These are phyloP conservation scores for Neocatenulostroma microsporum DNA, from an alignment of 2,329 filamentous ascomycete genomes.

Conservation along the genomic window DNA sequence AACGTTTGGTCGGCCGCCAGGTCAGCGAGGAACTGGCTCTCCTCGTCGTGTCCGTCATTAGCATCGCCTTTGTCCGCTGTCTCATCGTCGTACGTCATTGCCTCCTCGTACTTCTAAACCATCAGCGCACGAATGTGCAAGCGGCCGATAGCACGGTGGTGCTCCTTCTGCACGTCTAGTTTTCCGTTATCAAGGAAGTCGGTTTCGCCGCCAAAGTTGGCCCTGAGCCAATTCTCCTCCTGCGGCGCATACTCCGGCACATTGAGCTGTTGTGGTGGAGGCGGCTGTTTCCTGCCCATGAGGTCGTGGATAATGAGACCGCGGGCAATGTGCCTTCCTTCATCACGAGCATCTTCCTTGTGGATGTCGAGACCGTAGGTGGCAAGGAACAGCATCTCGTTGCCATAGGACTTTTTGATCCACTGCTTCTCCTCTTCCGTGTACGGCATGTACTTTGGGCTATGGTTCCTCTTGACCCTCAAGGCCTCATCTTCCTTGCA, in stretches of 20 bases:
- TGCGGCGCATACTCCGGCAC: too few species aligned
- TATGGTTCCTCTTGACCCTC: too few species aligned
- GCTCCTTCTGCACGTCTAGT: conserved; percentile 31
- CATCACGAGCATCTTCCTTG: conserved; percentile 32
- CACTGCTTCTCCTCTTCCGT: conserved; percentile 25
- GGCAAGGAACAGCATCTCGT: conserved; percentile 31
- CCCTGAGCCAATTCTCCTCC: conserved; percentile 32
- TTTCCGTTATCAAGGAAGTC: conserved; percentile 27
- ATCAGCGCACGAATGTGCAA: conserved; percentile 26
- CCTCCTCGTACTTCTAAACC: too few species aligned
- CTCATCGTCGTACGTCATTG: conserved; percentile 49
- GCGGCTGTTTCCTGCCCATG: too few species aligned
- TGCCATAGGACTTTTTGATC: conserved; percentile 28
- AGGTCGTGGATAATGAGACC: too few species aligned
- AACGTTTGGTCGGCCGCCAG: conserved; percentile 10
- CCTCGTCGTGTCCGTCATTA: conserved; percentile 11
- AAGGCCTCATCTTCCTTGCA: too few species aligned
- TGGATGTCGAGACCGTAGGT: conserved; percentile 28
- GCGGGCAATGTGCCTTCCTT: conserved; percentile 28
- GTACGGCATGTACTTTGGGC: too few species aligned
- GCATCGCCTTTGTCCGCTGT: too few species aligned
- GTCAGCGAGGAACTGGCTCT: conserved; percentile 7
- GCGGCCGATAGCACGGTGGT: conserved; percentile 32
- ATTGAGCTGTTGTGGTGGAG: too few species aligned
- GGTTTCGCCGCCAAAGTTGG: conserved; percentile 28